These are phyloP conservation scores for Colletotrichum viniferum DNA, from an alignment of 2,329 filamentous ascomycete species.

Conservation along the genomic window DNA sequence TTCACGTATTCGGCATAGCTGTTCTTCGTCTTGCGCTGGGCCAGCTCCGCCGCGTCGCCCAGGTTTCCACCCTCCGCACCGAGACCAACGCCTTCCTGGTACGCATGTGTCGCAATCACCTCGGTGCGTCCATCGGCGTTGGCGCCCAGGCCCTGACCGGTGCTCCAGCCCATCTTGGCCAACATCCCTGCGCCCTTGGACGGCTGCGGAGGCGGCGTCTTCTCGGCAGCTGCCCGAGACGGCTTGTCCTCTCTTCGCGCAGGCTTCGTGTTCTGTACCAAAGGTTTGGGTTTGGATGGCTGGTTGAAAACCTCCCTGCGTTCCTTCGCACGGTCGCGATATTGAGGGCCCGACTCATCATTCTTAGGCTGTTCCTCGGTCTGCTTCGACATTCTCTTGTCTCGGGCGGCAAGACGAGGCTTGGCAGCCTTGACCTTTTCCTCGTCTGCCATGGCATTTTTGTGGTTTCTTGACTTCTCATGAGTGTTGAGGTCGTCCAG, in stretches of 20 bases:
- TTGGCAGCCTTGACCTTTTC: conserved; percentile 54
- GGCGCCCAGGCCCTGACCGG: conserved; percentile 68
- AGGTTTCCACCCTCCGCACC: conserved; percentile 73
- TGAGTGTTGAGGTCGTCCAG: conserved; percentile 46
- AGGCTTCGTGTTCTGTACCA: conserved; percentile 28
- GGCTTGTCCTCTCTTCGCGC: conserved; percentile 36
- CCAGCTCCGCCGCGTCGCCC: conserved; percentile 70
- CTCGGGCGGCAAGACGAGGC: conserved; percentile 35
- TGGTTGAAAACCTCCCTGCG: conserved; percentile 67
- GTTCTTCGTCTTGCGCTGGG: conserved; percentile 64
- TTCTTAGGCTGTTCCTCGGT: conserved; percentile 26
- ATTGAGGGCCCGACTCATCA: conserved; percentile 38
- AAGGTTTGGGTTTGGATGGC: conserved; percentile 53
- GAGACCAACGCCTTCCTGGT: conserved; percentile 71
- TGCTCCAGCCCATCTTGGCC: conserved; percentile 75
- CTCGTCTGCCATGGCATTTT: conserved; percentile 41
- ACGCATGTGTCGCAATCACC: conserved; percentile 67
- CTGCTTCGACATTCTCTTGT: conserved; percentile 39
- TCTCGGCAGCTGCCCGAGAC: conserved; percentile 24
- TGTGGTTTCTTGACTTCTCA: conserved; percentile 47
- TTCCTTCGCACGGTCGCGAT: conserved; percentile 72
- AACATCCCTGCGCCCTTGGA: conserved; percentile 72
- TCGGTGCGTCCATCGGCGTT: conserved; percentile 66
- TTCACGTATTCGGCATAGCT: conserved; percentile 67
- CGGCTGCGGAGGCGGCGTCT: conserved; percentile 37